Percentiles rank a stretch among this genome's conserved stretches.
These are phyloP conservation scores for Myrica gale DNA, from an alignment of 306 rosid genomes.

Conservation along the genomic window DNA sequence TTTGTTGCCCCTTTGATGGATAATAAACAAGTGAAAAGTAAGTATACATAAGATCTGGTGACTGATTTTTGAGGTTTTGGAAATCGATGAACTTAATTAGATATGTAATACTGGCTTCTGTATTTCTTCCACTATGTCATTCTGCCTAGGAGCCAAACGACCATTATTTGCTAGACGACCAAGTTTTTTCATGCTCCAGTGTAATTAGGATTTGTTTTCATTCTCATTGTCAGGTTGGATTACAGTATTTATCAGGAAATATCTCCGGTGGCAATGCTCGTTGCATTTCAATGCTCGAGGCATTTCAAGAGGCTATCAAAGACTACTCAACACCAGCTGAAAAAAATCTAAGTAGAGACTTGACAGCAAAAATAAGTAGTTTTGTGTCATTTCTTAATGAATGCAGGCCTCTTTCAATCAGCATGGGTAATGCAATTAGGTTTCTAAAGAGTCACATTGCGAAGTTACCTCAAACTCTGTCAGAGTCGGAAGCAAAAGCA, in stretches of 20 bases:
- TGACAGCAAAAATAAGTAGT: slow-evolving; percentile 52
- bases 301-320: slow-evolving; percentile 60
- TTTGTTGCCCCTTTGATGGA: not conserved
- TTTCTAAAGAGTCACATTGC: slow-evolving; percentile 56
- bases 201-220: slow-evolving; percentile 13
- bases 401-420: slow-evolving; percentile 63
- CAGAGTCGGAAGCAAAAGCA: slow-evolving; percentile 54
- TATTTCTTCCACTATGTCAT: not conserved
- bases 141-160: not conserved
- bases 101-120: not conserved
- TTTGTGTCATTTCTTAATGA: slow-evolving; percentile 56
- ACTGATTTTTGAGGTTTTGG: not conserved
- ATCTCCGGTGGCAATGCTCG: slow-evolving; percentile 61
- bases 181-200: not conserved
- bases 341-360: slow-evolving; percentile 48
- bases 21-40: not conserved
- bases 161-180: slow-evolving; percentile 8
- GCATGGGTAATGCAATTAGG: slow-evolving; percentile 68
- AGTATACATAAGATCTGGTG: not conserved
- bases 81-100: not conserved
- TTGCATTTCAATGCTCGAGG: slow-evolving; percentile 58
- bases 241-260: slow-evolving; percentile 47
- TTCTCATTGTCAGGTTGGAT: slow-evolving; percentile 41
- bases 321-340: slow-evolving; percentile 51
- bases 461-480: slow-evolving; percentile 47